Conservation (phyloP, 2,329 filamentous ascomycete species). For the Raffaelea arxii region DNA sequence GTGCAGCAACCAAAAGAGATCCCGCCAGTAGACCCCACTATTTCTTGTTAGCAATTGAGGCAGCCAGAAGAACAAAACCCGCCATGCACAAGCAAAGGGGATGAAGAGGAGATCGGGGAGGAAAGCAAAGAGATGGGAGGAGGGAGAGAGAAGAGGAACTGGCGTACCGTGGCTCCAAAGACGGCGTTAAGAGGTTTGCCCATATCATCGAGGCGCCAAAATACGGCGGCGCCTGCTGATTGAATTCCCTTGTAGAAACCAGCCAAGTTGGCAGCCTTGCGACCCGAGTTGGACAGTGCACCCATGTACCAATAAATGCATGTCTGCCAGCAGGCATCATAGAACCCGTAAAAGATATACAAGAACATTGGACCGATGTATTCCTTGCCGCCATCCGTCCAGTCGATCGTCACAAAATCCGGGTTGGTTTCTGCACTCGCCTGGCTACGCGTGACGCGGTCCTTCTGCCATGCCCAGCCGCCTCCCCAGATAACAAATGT, state of each 20-base stretch:
- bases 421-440: conserved; percentile 13
- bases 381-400: conserved; percentile 44
- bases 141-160: no score
- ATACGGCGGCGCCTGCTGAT: conserved; percentile 73
- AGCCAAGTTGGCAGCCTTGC: conserved; percentile 84
- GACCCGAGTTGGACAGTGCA: conserved; percentile 81
- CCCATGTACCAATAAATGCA: conserved; percentile 95
- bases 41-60: conserved; percentile 12
- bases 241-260: conserved; percentile 51
- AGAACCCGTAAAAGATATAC: conserved; percentile 86
- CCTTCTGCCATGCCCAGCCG: conserved; percentile 66
- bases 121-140: no score
- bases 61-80: background rate
- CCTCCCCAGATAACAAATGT: conserved; percentile 78
- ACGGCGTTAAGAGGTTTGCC: conserved; percentile 58
- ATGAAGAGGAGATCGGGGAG: background rate
- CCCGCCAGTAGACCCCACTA: conserved; percentile 68
- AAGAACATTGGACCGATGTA: conserved; percentile 77
- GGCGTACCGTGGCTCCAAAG: conserved; percentile 50
- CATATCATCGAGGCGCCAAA: conserved; percentile 58
- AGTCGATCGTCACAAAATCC: conserved; percentile 41
- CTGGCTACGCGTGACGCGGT: conserved; percentile 41
- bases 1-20: conserved; percentile 67
- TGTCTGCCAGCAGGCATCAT: conserved; percentile 85
- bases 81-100: background rate